phyloP scores from a whole-genome alignment of 2,329 filamentous ascomycete species.

The Sclerotinia nivalis region DNA sequence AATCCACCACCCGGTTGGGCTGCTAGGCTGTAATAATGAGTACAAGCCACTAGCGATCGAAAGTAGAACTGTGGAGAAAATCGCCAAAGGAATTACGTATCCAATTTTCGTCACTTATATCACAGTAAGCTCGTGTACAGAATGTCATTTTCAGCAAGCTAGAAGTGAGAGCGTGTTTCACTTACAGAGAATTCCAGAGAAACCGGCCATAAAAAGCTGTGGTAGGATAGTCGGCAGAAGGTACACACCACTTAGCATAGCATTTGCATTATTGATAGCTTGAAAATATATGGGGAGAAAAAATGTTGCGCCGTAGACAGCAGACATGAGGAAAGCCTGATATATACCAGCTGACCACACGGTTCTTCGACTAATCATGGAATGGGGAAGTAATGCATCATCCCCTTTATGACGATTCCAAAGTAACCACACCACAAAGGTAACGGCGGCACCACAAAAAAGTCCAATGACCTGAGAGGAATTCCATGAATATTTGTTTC shows the following conservation, averaged over 20 bases:
- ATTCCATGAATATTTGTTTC: constrained; percentile 38
- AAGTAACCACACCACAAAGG: constrained; percentile 33
- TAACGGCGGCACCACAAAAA: constrained; percentile 31
- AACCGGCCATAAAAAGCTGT: constrained; percentile 23
- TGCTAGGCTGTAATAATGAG: constrained; percentile 36
- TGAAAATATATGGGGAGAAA: constrained; percentile 45
- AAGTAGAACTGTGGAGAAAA: constrained; percentile 39
- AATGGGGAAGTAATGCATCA: constrained; percentile 35
- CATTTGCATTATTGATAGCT: constrained; percentile 43
- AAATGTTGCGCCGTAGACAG: constrained; percentile 14
- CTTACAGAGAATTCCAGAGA: constrained; percentile 22
- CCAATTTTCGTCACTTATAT: constrained; percentile 37
- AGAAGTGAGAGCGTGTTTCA: background rate
- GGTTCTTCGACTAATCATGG: constrained; percentile 30
- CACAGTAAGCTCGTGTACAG: constrained; percentile 31
- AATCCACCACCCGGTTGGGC: constrained; percentile 34
- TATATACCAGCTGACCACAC: constrained; percentile 28
- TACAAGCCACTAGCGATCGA: constrained; percentile 42
- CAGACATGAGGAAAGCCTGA: constrained; percentile 20
- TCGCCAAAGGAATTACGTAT: constrained; percentile 42
- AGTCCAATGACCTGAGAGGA: constrained; percentile 32
- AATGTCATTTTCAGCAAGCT: too few species aligned
- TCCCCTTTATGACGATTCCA: constrained; percentile 36
- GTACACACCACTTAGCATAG: constrained; percentile 43
- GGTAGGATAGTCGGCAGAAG: constrained; percentile 45